phyloP scores from a whole-genome alignment of 306 rosid genomes.

The Ochetophila trinervis region DNA sequence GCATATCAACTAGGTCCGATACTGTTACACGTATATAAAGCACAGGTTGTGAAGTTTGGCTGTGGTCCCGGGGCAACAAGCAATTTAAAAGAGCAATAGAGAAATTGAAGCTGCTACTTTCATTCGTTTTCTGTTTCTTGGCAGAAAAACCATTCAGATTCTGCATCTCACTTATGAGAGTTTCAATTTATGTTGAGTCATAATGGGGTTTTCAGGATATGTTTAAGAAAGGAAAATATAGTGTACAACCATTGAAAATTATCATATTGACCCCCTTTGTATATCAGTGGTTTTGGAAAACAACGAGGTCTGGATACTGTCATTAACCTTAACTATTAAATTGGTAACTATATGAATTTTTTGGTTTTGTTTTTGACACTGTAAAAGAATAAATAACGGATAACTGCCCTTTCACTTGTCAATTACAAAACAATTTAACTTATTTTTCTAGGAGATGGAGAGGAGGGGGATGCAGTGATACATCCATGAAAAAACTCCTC shows the following conservation, averaged over 20 bases:
- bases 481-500: background rate
- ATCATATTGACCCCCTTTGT: constrained; percentile 38
- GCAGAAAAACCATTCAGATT: background rate
- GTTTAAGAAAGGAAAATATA: constrained; percentile 36
- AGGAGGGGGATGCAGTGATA: too few relatives aligned
- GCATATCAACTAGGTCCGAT: constrained; percentile 2
- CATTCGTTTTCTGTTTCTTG: background rate
- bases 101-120: background rate
- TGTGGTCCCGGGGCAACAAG: constrained; percentile 3
- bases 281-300: constrained; percentile 12
- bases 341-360: background rate
- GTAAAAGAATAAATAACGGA: too few relatives aligned
- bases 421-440: too few relatives aligned
- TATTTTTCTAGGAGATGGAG: too few relatives aligned
- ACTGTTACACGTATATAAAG: background rate
- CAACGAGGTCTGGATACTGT: constrained; percentile 4
- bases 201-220: constrained; percentile 36
- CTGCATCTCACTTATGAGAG: constrained; percentile 17
- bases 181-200: constrained; percentile 33
- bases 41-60: constrained; percentile 7
- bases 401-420: too few relatives aligned
- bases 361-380: background rate
- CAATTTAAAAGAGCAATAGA: constrained; percentile 2
- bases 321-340: background rate
- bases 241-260: constrained; percentile 46